Base-by-base conservation (phyloP, 2,329 filamentous ascomycete species). In the Cryphonectria parasitica region DNA sequence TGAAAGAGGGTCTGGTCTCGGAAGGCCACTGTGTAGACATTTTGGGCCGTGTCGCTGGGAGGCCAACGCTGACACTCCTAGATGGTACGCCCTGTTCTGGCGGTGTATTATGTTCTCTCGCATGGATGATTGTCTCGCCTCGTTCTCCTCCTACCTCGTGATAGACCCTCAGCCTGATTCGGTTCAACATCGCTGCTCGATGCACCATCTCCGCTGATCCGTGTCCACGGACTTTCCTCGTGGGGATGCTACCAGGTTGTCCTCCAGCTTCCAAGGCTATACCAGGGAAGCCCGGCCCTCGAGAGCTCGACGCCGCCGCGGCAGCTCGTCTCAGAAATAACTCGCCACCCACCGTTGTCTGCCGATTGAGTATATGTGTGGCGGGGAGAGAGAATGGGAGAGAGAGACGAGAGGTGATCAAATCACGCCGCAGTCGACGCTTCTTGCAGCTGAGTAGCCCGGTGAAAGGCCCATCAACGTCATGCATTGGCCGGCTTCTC, bases 361-460 rank as follows among this genome's bases (percentile, higher is more conserved):
- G 89, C 36, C 89, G 86, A 77, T 90, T 88, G 67, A 90, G 83
- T 69, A 92, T 91, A 75, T 93, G 90, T 60, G 90, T 89, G 3
- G 91, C 89, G 0, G 91, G 91, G 39, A 87, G 83, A 0, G 90
- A 92, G 78, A 89, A 93, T 1, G 91, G 90, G 64, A 85, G 86
- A 13, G 90, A 92, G 0, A 93, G 87, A 10, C 90, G 86, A 28
- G 90, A 92, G 1, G 91, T 93, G 76, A 92, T 88, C 60, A 93
- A 84, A 28, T 86, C 80, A 2, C 88, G 81, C 0, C 89, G 85
- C 4, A 93, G 80, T 3, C 91, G 85, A 34, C 91, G 87, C 79
- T 93, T 93, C 83, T 94, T 93, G 77, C 81, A 84, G 77, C 82
- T 77, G 70, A 88, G 74, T n/a, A 74, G 75, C 39, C 82, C 82